A percentile compares a stretch with the other conserved stretches of the same genome.
Evolutionary conservation across 805 yeast species (phyloP).

Genomic region (Danielia reshetovae): DNA sequence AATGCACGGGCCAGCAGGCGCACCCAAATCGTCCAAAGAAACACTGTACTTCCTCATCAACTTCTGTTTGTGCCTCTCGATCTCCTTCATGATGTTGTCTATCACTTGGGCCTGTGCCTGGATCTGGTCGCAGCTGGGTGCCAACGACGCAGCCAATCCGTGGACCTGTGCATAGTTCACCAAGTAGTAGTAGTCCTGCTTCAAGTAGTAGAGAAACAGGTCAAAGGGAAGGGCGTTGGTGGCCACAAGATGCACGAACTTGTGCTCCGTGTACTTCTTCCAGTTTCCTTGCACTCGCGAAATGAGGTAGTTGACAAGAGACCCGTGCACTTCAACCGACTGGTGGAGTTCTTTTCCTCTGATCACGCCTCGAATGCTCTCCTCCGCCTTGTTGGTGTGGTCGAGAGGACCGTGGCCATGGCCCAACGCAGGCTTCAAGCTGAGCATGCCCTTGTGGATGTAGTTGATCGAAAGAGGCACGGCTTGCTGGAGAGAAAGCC

Average conservation of each 20-base stretch:
- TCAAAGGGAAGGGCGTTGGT: slow-evolving; percentile 44
- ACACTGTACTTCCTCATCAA: slow-evolving; percentile 40
- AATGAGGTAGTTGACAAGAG: slow-evolving; percentile 47
- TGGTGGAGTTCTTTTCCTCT: slow-evolving; percentile 3
- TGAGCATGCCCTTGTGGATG: slow-evolving; percentile 58
- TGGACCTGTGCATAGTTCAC: slow-evolving; percentile 66
- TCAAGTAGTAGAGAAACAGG: slow-evolving; percentile 50
- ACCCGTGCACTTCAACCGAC: slow-evolving; percentile 2
- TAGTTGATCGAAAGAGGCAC: slow-evolving; percentile 57
- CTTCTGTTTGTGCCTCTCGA: slow-evolving; percentile 51
- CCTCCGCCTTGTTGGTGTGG: slow-evolving; percentile 42
- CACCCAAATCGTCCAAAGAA: slow-evolving; percentile 40
- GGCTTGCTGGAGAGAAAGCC: slow-evolving; percentile 42
- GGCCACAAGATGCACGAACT: slow-evolving; percentile 55
- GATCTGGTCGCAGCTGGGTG: slow-evolving; percentile 51
- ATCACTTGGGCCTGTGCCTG: slow-evolving; percentile 50
- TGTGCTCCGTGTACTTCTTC: slow-evolving; percentile 57
- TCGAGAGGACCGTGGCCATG: slow-evolving; percentile 72
- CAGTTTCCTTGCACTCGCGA: too few species aligned
- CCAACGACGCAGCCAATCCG: slow-evolving; percentile 57
- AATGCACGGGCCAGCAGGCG: slow-evolving; percentile 53
- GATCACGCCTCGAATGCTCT: slow-evolving; percentile 6
- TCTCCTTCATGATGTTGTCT: slow-evolving; percentile 50
- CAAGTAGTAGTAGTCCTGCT: slow-evolving; percentile 68
- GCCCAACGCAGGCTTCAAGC: slow-evolving; percentile 43